These are phyloP conservation scores for Coelastrella sp. DNA, from an alignment of 139 green algal genomes.

Conservation along the genomic window DNA sequence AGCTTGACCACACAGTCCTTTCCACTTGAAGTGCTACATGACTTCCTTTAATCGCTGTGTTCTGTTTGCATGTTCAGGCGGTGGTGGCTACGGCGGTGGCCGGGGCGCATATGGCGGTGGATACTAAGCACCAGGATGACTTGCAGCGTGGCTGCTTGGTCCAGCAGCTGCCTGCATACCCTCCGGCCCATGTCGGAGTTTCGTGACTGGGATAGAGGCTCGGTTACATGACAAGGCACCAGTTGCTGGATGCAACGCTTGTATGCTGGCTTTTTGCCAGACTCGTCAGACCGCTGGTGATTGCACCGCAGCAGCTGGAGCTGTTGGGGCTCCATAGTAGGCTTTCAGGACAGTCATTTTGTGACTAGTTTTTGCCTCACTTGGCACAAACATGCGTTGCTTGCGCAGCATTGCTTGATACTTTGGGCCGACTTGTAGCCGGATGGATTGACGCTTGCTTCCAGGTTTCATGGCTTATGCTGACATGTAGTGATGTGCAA, in stretches of 20 bases:
- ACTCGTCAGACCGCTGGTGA: too few relatives aligned
- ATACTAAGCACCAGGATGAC: neutral
- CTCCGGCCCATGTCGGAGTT: neutral
- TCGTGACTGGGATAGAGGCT: neutral
- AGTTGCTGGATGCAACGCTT: neutral
- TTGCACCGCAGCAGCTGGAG: too few relatives aligned
- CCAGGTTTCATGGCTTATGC: neutral
- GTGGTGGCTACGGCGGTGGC: slow-evolving; percentile 20
- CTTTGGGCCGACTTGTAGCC: too few relatives aligned
- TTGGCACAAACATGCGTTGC: too few relatives aligned
- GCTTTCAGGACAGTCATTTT: too few relatives aligned
- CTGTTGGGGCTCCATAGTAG: too few relatives aligned
- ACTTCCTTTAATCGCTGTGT: neutral
- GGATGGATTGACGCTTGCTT: neutral
- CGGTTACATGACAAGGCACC: neutral
- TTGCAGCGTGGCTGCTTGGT: neutral
- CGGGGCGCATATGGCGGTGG: slow-evolving; percentile 12
- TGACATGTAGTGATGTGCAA: neutral
- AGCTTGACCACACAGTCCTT: neutral
- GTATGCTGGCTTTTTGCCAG: too few relatives aligned
- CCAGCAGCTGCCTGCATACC: neutral
- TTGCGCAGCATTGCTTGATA: too few relatives aligned
- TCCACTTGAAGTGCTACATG: neutral
- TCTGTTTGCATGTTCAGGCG: neutral
- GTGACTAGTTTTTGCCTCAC: too few relatives aligned